phyloP scores from a whole-genome alignment of 768 basidiomycete genomes.

The Russula virescens region DNA sequence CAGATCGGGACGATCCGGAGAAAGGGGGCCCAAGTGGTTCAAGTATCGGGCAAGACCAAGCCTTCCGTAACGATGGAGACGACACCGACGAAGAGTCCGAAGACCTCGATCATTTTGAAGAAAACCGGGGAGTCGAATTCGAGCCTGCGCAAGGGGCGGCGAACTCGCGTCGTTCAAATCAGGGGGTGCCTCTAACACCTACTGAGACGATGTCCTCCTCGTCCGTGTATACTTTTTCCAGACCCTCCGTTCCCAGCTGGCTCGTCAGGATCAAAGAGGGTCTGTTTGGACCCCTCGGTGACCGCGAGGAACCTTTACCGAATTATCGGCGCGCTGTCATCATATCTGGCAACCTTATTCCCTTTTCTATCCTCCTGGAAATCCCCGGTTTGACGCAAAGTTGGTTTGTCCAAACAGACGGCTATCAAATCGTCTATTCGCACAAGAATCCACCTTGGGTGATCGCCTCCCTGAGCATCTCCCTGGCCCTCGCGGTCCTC shows the following conservation, averaged over 20 bases:
- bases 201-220: not conserved
- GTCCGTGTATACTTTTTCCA: not conserved
- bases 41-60: not conserved
- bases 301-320: slow-evolving; percentile 35
- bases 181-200: not conserved
- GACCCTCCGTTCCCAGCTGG: slow-evolving; percentile 15
- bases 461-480: slow-evolving; percentile 54
- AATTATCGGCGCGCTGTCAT: slow-evolving; percentile 58
- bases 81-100: not conserved
- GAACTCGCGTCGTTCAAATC: not conserved
- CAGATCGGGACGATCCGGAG: not conserved
- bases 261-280: slow-evolving; percentile 22
- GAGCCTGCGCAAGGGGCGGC: not conserved
- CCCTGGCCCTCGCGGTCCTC: slow-evolving; percentile 59
- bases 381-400: slow-evolving; percentile 74
- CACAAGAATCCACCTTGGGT: slow-evolving; percentile 53
- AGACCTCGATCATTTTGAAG: slow-evolving; percentile 1
- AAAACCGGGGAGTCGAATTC: not conserved
- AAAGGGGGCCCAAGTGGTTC: not conserved
- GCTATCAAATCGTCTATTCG: slow-evolving; percentile 41
- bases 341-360: slow-evolving; percentile 59
- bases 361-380: slow-evolving; percentile 75
- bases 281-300: slow-evolving; percentile 21
- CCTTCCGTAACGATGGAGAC: not conserved
- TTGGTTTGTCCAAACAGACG: slow-evolving; percentile 61